phyloP scores from a whole-genome alignment of 768 basidiomycete genomes.

The Terana coerulea region DNA sequence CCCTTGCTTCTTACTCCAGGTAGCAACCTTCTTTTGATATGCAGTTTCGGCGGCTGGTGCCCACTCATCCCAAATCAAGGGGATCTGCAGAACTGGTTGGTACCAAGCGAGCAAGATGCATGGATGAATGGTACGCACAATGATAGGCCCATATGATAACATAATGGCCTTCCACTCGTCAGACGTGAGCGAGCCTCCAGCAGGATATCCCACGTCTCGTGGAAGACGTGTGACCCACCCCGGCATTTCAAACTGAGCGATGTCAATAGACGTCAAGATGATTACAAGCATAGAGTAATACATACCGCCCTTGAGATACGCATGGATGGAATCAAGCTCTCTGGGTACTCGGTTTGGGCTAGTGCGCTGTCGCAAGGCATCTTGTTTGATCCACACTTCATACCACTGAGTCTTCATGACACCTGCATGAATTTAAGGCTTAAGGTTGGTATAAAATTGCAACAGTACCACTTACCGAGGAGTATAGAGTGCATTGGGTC shows the following conservation, averaged over 20 bases:
- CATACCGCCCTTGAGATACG: slow-evolving; percentile 16
- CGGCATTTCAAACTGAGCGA: slow-evolving; percentile 20
- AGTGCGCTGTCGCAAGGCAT: slow-evolving; percentile 7
- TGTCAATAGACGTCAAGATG: background rate
- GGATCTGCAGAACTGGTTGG: slow-evolving; percentile 5
- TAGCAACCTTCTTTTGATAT: background rate
- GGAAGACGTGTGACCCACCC: slow-evolving; percentile 20
- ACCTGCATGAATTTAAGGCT: background rate
- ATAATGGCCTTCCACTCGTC: slow-evolving; percentile 24
- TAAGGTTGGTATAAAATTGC: background rate
- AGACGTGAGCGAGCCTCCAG: slow-evolving; percentile 22
- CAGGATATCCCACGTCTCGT: slow-evolving; percentile 19
- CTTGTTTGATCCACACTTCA: slow-evolving; percentile 7
- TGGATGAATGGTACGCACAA: slow-evolving; percentile 10
- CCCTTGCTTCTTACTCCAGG: background rate
- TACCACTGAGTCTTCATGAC: slow-evolving; percentile 14
- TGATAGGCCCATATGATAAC: slow-evolving; percentile 14
- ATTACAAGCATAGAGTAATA: background rate
- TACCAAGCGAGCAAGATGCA: background rate
- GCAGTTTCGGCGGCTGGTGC: background rate
- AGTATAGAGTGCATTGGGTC: slow-evolving; percentile 32
- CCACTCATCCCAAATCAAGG: slow-evolving; percentile 15
- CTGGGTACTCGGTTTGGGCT: background rate
- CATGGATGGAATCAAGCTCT: slow-evolving; percentile 24
- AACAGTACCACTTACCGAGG: slow-evolving; percentile 14